Evolutionary conservation across 2,329 filamentous ascomycete genomes (phyloP).

Genomic region (Cytospora piceicola): DNA sequence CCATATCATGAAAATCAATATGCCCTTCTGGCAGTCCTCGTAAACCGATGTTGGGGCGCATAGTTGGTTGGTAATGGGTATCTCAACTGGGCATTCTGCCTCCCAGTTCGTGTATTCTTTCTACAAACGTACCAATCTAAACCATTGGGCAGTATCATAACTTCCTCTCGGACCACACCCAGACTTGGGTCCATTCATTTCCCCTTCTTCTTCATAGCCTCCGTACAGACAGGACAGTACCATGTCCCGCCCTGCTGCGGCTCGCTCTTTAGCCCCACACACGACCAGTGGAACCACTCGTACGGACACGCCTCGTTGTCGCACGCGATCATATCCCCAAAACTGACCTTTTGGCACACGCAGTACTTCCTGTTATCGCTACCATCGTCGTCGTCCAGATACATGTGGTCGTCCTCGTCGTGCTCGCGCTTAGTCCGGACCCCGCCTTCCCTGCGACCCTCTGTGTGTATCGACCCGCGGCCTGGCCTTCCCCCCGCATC

Average conservation of each 20-base stretch:
- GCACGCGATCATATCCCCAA: conserved; percentile 87
- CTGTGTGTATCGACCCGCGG: conserved; percentile 43
- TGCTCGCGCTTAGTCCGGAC: conserved; percentile 37
- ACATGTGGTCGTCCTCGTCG: conserved; percentile 58
- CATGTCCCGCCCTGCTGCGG: conserved; percentile 62
- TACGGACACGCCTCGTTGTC: conserved; percentile 81
- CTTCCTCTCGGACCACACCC: neutral
- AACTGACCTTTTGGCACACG: conserved; percentile 80
- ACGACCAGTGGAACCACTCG: conserved; percentile 88
- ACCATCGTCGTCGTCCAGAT: conserved; percentile 69
- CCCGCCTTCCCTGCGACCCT: conserved; percentile 34
- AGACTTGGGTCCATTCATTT: conserved; percentile 25
- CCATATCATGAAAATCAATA: neutral
- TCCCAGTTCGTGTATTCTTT: neutral
- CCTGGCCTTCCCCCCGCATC: conserved; percentile 44
- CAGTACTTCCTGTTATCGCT: conserved; percentile 83
- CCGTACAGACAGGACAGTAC: conserved; percentile 67
- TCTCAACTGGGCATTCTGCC: conserved; percentile 9
- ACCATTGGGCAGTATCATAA: neutral
- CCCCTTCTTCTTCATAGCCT: conserved; percentile 53
- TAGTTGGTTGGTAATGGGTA: conserved; percentile 8
- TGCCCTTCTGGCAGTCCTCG: neutral
- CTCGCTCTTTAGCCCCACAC: conserved; percentile 69
- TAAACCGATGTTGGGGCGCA: neutral
- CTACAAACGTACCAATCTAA: neutral